phyloP scores from a whole-genome alignment of 108 stramenopile species.

The Chaetoceros tenuissimus region DNA sequence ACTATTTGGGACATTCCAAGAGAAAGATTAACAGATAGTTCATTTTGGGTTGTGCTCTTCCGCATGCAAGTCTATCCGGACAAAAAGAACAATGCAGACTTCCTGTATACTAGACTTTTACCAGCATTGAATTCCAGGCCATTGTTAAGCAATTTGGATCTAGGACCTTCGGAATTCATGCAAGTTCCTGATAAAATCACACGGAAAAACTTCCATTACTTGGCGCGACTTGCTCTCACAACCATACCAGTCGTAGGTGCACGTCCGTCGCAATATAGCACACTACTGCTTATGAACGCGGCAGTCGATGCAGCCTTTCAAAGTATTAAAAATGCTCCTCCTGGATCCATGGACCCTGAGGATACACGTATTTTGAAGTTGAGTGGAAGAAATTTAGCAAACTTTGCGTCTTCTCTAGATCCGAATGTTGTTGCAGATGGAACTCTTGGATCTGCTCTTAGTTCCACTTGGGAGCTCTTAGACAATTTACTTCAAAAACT shows the following conservation, averaged over 20 bases:
- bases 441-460: conserved; percentile 55
- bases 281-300: conserved; percentile 71
- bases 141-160: conserved; percentile 69
- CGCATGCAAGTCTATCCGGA: conserved; percentile 87
- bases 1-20: conserved; percentile 82
- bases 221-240: conserved; percentile 73
- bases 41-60: conserved; percentile 85
- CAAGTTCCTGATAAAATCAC: conserved; percentile 49
- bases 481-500: conserved; percentile 70
- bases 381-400: conserved; percentile 76
- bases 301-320: conserved; percentile 78
- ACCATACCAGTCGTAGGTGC: conserved; percentile 49
- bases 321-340: conserved; percentile 61
- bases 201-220: conserved; percentile 61
- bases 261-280: conserved; percentile 51
- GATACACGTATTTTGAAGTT: conserved; percentile 81
- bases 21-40: conserved; percentile 62
- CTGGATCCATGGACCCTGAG: conserved; percentile 81
- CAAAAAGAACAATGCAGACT: conserved; percentile 67
- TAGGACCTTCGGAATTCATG: conserved; percentile 68
- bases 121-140: conserved; percentile 75
- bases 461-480: conserved; percentile 72
- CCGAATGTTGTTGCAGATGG: conserved; percentile 54
- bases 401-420: conserved; percentile 74
- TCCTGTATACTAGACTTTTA: conserved; percentile 79